Conservation (phyloP, 805 yeast species). For the Metschnikowia lunata region DNA sequence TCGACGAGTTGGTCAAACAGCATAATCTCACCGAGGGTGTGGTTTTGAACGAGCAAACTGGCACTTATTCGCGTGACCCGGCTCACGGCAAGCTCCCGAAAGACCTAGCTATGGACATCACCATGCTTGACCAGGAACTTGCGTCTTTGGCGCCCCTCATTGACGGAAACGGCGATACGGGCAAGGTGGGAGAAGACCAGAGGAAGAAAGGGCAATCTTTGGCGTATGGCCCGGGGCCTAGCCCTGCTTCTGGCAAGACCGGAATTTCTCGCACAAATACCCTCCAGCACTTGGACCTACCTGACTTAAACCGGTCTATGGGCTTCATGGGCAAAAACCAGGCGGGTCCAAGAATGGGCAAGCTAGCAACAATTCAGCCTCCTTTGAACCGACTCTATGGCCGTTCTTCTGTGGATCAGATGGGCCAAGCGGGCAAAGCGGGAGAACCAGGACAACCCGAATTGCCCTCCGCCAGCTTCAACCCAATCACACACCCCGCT, state of each 20-base stretch:
- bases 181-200: background rate
- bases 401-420: slow-evolving; percentile 1
- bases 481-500: background rate
- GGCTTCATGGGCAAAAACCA: slow-evolving; percentile 34
- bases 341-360: slow-evolving; percentile 38
- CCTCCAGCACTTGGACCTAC: slow-evolving; percentile 5
- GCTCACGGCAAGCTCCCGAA: background rate
- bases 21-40: slow-evolving; percentile 35
- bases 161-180: slow-evolving; percentile 23
- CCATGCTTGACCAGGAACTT: slow-evolving; percentile 37
- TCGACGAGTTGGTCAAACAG: slow-evolving; percentile 32
- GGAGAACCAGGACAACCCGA: background rate
- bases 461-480: background rate
- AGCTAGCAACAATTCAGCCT: slow-evolving; percentile 43
- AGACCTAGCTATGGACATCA: slow-evolving; percentile 26
- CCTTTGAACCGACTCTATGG: slow-evolving; percentile 38
- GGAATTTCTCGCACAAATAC: slow-evolving; percentile 5
- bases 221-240: background rate
- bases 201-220: background rate
- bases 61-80: background rate
- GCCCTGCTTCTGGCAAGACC: background rate
- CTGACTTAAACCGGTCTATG: slow-evolving; percentile 8
- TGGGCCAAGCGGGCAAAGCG: background rate
- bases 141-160: slow-evolving; percentile 38
- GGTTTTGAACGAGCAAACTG: slow-evolving; percentile 13